Evolutionary conservation across 2,329 filamentous ascomycete species (phyloP), one percentile per base, ranked within the genome.

Genomic region (Fusarium zealandicum): DNA sequence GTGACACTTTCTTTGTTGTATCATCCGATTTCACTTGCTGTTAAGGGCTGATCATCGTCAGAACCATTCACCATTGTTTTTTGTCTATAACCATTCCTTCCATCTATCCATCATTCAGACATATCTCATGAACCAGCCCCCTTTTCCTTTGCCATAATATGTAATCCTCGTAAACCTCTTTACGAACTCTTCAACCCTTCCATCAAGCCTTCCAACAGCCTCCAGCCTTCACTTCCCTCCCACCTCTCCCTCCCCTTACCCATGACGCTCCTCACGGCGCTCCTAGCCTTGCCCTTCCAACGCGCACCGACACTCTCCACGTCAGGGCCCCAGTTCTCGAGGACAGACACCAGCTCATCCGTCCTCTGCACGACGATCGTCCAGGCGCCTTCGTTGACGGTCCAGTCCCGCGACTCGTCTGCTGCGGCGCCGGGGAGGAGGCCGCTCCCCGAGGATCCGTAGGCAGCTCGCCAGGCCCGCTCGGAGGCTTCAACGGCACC

Each of bases 221-320:
- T 79, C 88, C 87, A 95, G 22, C 84, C 89, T 33, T 81, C 77
- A 25, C 80, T 90, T 10, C 84, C 92, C 74, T 96, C 92, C 92
- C 93, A 97, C 11, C 74, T 82, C 67, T 91, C 89, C 76, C 85
- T 93, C 0, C 84, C 93, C 69, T 90, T 89, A 0, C 92, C 89
- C 80, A 96, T 82, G 6, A 98, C 88, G 44, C 90, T 92, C 47
- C 92, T 81, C 3, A 96, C 81, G 10, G 93, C 93, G 71, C 86
- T 96, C 66, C 91, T 82, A 1, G 91, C 90, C 82, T 96, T 98
- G 60, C 90, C 90, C 72, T 85, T 90, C 95, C 95, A 99, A 67
- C 87, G 88, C 53, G 82, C 83, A 2, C 90, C 91, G 3, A 97
- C 86, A 25, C 85, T 69, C 58, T 87, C 85, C 16, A 86, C 80